phyloP scores from a whole-genome alignment of 306 rosid species.

The Pterocarpus santalinus region DNA sequence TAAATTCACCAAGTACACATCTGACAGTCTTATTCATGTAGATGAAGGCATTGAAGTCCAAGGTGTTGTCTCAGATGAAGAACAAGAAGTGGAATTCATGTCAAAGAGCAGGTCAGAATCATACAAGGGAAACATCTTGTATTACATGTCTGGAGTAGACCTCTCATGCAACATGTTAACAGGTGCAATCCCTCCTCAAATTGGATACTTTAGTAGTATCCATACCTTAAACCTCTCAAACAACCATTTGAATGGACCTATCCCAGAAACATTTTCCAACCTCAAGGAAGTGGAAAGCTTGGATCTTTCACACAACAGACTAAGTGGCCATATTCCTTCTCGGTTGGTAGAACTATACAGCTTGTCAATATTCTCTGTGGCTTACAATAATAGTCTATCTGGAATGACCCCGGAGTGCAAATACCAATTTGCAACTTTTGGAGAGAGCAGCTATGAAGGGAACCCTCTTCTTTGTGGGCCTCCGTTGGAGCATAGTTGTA shows the following conservation, averaged over 20 bases:
- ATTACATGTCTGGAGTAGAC: constrained; percentile 43
- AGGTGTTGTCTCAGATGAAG: not conserved
- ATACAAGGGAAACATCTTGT: constrained; percentile 26
- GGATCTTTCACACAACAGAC: constrained; percentile 38
- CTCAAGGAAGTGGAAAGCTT: constrained; percentile 28
- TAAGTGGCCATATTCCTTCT: constrained; percentile 34
- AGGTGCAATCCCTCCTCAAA: constrained; percentile 32
- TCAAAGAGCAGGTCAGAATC: constrained; percentile 23
- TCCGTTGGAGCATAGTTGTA: constrained; percentile 1
- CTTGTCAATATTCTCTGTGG: constrained; percentile 36
- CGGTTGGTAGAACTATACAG: not conserved
- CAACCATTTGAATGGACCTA: not conserved
- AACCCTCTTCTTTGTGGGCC: constrained; percentile 34
- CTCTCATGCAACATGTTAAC: constrained; percentile 33
- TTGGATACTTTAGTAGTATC: constrained; percentile 26
- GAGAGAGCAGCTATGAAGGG: constrained; percentile 16
- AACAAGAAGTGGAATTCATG: constrained; percentile 37
- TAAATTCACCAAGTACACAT: not conserved
- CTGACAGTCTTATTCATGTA: not conserved
- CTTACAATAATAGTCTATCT: constrained; percentile 34
- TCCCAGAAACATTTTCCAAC: constrained; percentile 33
- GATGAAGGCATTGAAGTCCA: not conserved
- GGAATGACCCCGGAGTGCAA: not conserved
- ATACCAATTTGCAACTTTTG: constrained; percentile 30
- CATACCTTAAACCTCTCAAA: constrained; percentile 37